Evolutionary conservation across 2,329 filamentous ascomycete genomes (phyloP).

Genomic region (Lasiodiplodia hormozganensis): DNA sequence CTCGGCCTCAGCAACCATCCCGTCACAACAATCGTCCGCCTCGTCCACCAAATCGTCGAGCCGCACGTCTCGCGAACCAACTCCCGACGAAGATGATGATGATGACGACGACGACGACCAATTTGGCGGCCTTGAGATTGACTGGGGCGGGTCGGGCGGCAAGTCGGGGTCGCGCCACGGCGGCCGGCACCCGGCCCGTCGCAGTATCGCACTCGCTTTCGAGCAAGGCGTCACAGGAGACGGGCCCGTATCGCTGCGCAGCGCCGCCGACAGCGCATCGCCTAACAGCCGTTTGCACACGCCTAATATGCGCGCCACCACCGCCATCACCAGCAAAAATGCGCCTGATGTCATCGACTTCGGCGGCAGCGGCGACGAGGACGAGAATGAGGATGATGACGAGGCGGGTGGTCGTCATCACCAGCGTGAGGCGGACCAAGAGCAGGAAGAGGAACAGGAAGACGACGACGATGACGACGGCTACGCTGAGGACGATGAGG

Average conservation of each 20-base stretch:
- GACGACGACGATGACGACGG: conserved; percentile 32
- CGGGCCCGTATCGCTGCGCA: conserved; percentile 53
- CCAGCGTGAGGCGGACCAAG: conserved; percentile 40
- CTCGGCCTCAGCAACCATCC: conserved; percentile 24
- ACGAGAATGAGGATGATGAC: conserved; percentile 45
- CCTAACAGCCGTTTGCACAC: conserved; percentile 35
- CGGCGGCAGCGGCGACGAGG: conserved; percentile 38
- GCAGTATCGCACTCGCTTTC: conserved; percentile 38
- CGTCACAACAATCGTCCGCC: conserved; percentile 25
- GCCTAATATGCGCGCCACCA: conserved; percentile 29
- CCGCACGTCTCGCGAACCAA: conserved; percentile 26
- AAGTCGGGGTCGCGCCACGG: conserved; percentile 29
- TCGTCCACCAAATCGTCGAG: conserved; percentile 14
- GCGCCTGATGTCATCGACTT: conserved; percentile 35
- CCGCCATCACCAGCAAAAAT: neutral
- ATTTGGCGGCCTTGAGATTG: conserved; percentile 39
- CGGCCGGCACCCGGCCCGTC: conserved; percentile 32
- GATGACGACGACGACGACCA: conserved; percentile 32
- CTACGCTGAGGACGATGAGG: conserved; percentile 43
- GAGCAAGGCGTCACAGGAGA: conserved; percentile 40
- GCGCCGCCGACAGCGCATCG: conserved; percentile 49
- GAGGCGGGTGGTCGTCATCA: conserved; percentile 36
- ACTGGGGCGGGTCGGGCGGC: conserved; percentile 39
- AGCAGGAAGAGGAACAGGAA: conserved; percentile 31
- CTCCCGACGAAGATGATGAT: conserved; percentile 36